Evolutionary conservation across 345 rosid species (phyloP).

Genomic region (Gossypium australe): DNA sequence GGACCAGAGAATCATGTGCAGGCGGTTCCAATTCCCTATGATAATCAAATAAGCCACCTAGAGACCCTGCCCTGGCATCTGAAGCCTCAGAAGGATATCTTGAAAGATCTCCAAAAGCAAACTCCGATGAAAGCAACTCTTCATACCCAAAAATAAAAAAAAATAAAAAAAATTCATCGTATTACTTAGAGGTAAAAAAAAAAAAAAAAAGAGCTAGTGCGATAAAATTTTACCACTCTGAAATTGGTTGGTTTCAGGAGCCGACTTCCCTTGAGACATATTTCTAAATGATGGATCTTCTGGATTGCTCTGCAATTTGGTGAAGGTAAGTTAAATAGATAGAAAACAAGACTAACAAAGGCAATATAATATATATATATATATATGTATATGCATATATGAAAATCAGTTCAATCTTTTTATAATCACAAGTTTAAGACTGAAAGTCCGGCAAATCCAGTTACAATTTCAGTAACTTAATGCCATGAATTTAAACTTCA

Average conservation of each 20-base stretch:
- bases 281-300: slow-evolving; percentile 21
- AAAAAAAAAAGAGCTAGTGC: not conserved
- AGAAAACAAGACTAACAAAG: not conserved
- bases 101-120: not conserved
- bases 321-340: not conserved
- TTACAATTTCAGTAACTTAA: slow-evolving; percentile 1
- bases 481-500: not conserved
- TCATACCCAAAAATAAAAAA: slow-evolving; percentile 14
- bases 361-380: not conserved
- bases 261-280: slow-evolving; percentile 19
- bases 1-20: slow-evolving; percentile 30
- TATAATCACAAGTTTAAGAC: not conserved
- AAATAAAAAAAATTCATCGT: not conserved
- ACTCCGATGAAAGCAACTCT: not conserved
- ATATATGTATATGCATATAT: too few species aligned
- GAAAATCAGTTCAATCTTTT: not conserved
- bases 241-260: slow-evolving; percentile 27
- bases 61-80: slow-evolving; percentile 20
- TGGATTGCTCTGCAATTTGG: slow-evolving; percentile 30
- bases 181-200: not conserved
- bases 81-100: slow-evolving; percentile 21
- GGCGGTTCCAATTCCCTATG: slow-evolving; percentile 22
- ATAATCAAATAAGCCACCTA: slow-evolving; percentile 27
- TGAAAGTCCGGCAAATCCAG: not conserved
- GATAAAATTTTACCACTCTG: slow-evolving; percentile 33